Evolutionary conservation across 1,284 basidiomycete species (phyloP), one percentile per base, ranked within the genome.

Genomic region (Naganishia albida): DNA sequence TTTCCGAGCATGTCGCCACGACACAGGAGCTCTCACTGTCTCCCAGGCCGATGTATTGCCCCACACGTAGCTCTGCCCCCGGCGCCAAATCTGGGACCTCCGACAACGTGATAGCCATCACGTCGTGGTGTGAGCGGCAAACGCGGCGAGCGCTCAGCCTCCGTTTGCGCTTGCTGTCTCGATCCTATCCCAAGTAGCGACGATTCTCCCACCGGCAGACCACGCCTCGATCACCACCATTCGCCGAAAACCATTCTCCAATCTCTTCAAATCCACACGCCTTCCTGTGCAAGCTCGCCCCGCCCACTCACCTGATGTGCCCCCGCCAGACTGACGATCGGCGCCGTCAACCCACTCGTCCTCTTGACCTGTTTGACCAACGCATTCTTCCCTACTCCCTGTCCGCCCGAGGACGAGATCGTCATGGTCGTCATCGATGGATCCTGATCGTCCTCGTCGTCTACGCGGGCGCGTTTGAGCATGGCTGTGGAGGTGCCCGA

Each of bases 391-490:
- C 46, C 46, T 7, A 72, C 67, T 63, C 74, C 74, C 10, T 76
- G 74, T 63, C 77, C 77, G 10, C 77, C 78, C 12, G 71, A 73
- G 1, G 74, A 75, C 38, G 76, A 75, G 13, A 79, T 77, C 0
- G 78, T 77, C 72, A 77, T 70, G 16, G 70, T 69, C 74, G 13
- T 63, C 66, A 34, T 65, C 62, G 25, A 62, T 30, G 46, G 46
- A 26, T 72, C 70, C 7, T 68, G 56, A 23, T 74, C 73, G 10
- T 72, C 72, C 7, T 71, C 71, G 50, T 73, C 71, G 40, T 79
- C 76, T 18, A 79, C 75, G 10, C 79, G 70, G 10, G 78, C 77
- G n/a, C 78, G 72, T 69, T 80, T 80, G 48, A 75, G 67, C 0
- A 78, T 62, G 3, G 78, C 70, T 3, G 65, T 48, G 23, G 68